phyloP scores from a whole-genome alignment of 441 rosid species.

The Macaranga tanarius region DNA sequence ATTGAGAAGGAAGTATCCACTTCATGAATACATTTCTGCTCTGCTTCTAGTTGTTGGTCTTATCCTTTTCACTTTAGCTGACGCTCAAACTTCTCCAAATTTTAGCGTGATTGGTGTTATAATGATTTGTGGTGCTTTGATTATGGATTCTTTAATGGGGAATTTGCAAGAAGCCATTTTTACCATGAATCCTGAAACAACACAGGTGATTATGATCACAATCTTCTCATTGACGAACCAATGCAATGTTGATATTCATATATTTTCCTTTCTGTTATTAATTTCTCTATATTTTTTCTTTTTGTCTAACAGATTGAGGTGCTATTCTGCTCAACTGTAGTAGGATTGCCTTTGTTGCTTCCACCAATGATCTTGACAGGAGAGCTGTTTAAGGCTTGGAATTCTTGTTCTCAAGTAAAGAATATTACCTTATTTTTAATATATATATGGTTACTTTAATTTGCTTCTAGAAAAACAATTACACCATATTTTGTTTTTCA shows the following conservation, averaged over 20 bases:
- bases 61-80: constrained; percentile 75
- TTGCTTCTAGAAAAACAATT: neutral
- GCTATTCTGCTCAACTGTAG: constrained; percentile 75
- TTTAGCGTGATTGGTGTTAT: constrained; percentile 67
- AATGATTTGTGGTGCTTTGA: constrained; percentile 65
- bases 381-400: constrained; percentile 81
- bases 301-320: constrained; percentile 60
- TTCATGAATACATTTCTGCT: constrained; percentile 72
- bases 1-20: constrained; percentile 68
- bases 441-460: neutral
- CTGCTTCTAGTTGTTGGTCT: constrained; percentile 66
- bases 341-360: constrained; percentile 76
- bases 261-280: neutral
- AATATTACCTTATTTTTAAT: neutral
- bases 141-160: constrained; percentile 81
- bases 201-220: constrained; percentile 46
- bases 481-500: neutral
- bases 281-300: neutral
- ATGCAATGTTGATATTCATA: constrained; percentile 10
- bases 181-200: constrained; percentile 71
- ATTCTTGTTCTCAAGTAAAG: constrained; percentile 64
- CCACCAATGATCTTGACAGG: constrained; percentile 81
- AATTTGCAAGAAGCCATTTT: constrained; percentile 93
- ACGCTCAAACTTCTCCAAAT: constrained; percentile 73
- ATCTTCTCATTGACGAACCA: neutral